Base-by-base conservation (phyloP, 805 yeast species). In the Nakazawaea anatomiae region DNA sequence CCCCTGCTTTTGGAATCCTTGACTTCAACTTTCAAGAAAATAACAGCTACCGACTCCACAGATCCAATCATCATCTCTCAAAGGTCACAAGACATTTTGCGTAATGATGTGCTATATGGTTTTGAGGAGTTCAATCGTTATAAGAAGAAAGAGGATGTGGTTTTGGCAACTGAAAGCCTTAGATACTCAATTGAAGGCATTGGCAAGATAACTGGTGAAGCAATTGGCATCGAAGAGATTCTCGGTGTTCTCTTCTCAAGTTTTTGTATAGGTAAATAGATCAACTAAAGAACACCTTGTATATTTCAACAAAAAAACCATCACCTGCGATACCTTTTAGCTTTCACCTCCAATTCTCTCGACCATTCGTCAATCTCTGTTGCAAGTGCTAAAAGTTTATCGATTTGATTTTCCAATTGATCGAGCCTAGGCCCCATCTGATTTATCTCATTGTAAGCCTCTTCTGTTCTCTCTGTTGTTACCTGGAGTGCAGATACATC, bases 121-220 rank as follows among this genome's bases (percentile, higher is more conserved):
- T 75, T 92, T 44, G 73, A 78, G n/a, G 82, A 82, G 52, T 89
- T 87, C 60, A 60, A 75, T 14, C 51, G 61, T 1, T 75, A 75
- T 61, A 75, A 72, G 48, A 68, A 74, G 4, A 65, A 71, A 14
- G 79, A 79, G 41, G 97, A 91, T 57, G 80, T 89, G 1, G 92
- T 89, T 0, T 64, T 89, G 39, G 96, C 96, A 0, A 71, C 88
- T 0, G 96, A 92, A 53, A 83, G 86, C 50, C 71, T 94, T 39
- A 76, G 77, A 46, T 76, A 76, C 46, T 82, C 96, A 0, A 82
- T 85, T 18, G 89, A 85, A 11, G 97, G 97, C 0, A 86, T 94
- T 39, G 97, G 97, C 0, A 87, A 84, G 60, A 87, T 94, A 29
- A 91, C 97, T 0, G 99, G 98, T 1, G 87, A 87, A 39, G 79